A percentile compares a stretch with the other conserved stretches of the same genome.
Conservation (phyloP, 2,329 filamentous ascomycete species). For the Alternaria arbusti region DNA sequence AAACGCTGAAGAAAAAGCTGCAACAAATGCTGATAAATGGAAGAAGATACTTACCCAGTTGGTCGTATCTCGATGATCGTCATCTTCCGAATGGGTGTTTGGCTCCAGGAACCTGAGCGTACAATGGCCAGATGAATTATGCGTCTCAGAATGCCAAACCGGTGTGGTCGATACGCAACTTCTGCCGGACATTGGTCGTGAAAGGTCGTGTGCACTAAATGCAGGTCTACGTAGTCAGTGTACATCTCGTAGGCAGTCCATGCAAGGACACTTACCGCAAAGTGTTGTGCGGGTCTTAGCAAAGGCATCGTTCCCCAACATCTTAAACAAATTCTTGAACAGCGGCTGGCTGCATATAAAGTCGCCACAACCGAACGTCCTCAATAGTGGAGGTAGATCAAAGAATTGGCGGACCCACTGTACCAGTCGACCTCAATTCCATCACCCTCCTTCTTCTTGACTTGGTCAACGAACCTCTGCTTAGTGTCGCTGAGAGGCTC, state of each 20-base stretch:
- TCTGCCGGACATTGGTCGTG: neutral
- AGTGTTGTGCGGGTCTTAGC: neutral
- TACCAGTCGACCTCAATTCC: conserved; percentile 8
- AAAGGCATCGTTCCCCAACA: neutral
- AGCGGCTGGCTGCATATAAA: neutral
- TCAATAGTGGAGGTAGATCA: neutral
- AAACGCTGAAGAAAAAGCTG: neutral
- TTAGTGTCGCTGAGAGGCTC: conserved; percentile 1
- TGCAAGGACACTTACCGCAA: neutral
- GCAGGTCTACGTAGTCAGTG: neutral
- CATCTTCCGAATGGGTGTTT: neutral
- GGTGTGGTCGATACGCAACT: neutral
- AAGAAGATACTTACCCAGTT: neutral
- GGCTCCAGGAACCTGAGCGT: neutral
- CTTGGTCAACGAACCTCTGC: conserved; percentile 2
- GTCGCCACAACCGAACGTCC: neutral
- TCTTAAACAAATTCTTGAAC: neutral
- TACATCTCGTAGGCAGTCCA: neutral
- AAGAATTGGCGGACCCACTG: neutral
- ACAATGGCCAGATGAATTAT: neutral
- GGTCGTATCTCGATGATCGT: neutral
- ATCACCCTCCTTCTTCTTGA: conserved; percentile 13
- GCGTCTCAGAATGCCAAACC: neutral
- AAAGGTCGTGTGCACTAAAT: neutral
- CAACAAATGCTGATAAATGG: neutral